phyloP scores from a whole-genome alignment of 1,139 yeast species.

The Hansenula anomala region DNA sequence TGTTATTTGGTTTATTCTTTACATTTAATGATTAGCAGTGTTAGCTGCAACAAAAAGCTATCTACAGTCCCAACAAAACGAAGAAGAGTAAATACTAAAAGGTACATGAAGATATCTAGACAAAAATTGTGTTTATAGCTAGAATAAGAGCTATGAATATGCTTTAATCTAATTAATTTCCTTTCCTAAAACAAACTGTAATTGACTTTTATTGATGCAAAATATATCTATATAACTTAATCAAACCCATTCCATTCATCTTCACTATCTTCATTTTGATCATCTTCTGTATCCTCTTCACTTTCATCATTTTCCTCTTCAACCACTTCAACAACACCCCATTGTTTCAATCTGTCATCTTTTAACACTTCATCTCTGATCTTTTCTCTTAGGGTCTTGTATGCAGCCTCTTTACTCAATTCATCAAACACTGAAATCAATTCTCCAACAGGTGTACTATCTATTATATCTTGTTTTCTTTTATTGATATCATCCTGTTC shows the following conservation, averaged over 20 bases:
- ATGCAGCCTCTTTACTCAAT: constrained; percentile 41
- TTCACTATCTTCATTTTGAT: constrained; percentile 37
- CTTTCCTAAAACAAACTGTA: too few relatives aligned
- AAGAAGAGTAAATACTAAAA: too few relatives aligned
- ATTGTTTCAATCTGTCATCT: constrained; percentile 57
- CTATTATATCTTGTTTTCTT: constrained; percentile 28
- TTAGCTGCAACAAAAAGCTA: too few relatives aligned
- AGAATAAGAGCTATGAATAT: too few relatives aligned
- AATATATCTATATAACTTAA: constrained; percentile 5
- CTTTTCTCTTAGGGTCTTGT: constrained; percentile 63
- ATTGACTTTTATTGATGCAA: too few relatives aligned
- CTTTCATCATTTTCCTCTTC: constrained; percentile 16
- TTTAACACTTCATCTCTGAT: constrained; percentile 61
- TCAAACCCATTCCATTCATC: constrained; percentile 54
- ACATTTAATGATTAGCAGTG: too few relatives aligned
- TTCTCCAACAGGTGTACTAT: constrained; percentile 46
- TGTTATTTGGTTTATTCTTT: too few relatives aligned
- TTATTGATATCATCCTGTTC: constrained; percentile 19
- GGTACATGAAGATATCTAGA: too few relatives aligned
- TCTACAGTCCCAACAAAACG: too few relatives aligned
- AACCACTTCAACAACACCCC: constrained; percentile 49
- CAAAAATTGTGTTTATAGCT: too few relatives aligned
- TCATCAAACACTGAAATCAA: constrained; percentile 56
- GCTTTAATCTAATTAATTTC: too few relatives aligned
- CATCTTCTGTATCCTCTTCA: constrained; percentile 24